These are phyloP conservation scores for Lyophyllum decastes DNA, from an alignment of 768 basidiomycete genomes.

Conservation along the genomic window DNA sequence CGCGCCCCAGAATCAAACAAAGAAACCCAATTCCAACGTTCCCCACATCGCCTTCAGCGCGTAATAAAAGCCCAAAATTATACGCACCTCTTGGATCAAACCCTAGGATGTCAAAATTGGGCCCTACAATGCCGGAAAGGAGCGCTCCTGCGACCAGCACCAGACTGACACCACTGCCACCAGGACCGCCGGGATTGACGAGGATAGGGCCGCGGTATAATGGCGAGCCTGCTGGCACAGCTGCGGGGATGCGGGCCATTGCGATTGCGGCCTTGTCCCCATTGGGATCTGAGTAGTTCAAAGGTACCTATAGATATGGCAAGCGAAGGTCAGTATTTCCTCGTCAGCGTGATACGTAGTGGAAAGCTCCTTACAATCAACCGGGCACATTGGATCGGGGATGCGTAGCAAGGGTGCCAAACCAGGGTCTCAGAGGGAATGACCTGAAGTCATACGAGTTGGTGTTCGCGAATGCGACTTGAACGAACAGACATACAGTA, in stretches of 20 bases:
- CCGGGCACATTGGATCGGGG: conserved; percentile 29
- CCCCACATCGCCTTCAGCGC: too few relatives aligned
- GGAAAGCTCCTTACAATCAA: conserved; percentile 22
- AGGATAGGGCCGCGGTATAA: conserved; percentile 45
- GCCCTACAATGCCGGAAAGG: conserved; percentile 35
- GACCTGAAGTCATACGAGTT: conserved; percentile 2
- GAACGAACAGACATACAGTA: background rate
- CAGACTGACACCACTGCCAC: conserved; percentile 40
- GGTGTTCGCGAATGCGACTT: background rate
- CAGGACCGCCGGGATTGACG: conserved; percentile 52
- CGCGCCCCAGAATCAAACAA: too few relatives aligned
- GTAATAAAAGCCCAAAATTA: background rate
- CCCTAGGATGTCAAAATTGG: conserved; percentile 45
- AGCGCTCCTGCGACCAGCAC: conserved; percentile 22
- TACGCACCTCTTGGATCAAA: conserved; percentile 47
- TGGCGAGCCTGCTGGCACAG: conserved; percentile 22
- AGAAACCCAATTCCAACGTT: too few relatives aligned
- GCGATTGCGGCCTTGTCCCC: conserved; percentile 43
- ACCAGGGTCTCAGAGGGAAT: conserved; percentile 17
- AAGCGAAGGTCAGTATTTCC: too few relatives aligned
- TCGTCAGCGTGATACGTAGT: background rate
- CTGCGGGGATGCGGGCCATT: conserved; percentile 40
- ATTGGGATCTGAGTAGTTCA: conserved; percentile 42
- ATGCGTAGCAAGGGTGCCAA: conserved; percentile 26
- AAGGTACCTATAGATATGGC: conserved; percentile 39